phyloP scores from a whole-genome alignment of 1,284 basidiomycete genomes.

The Sporisorium exsertum region DNA sequence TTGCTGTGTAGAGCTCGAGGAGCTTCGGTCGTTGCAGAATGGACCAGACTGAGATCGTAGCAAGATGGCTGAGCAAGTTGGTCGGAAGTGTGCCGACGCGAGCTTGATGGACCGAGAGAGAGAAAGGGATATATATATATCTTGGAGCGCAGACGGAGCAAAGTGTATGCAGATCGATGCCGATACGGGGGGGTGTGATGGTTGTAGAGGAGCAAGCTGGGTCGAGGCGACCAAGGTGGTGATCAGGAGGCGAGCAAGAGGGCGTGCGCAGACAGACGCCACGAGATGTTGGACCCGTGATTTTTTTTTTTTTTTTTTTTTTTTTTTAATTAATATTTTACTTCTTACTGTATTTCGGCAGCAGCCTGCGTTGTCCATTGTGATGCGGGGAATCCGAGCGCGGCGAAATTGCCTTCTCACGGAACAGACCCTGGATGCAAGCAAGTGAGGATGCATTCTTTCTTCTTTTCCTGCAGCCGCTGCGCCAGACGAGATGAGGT shows the following conservation, averaged over 20 bases:
- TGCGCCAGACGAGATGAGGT: too few relatives aligned
- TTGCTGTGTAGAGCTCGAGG: not conserved
- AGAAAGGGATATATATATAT: too few relatives aligned
- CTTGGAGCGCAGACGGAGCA: not conserved
- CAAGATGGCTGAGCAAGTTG: not conserved
- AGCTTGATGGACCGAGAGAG: not conserved
- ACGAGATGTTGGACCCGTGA: constrained; percentile 3
- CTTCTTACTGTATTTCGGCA: too few relatives aligned
- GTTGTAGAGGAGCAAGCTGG: not conserved
- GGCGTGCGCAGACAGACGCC: not conserved
- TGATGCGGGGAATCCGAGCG: too few relatives aligned
- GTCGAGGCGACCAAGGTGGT: not conserved
- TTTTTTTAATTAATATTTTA: too few relatives aligned
- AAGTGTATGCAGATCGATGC: not conserved
- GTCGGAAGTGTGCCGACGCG: constrained; percentile 2
- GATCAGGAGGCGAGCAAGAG: not conserved
- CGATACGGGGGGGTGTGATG: not conserved
- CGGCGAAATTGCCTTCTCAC: too few relatives aligned
- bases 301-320: not conserved
- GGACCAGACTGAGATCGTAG: not conserved
- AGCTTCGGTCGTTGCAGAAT: not conserved
- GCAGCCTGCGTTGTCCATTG: too few relatives aligned
- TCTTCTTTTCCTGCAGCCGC: too few relatives aligned
- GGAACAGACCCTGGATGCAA: too few relatives aligned
- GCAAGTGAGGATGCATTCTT: too few relatives aligned